Percentiles rank a stretch among this genome's conserved stretches.
Evolutionary conservation across 768 basidiomycete species (phyloP).

Genomic region (Russula vinacea): DNA sequence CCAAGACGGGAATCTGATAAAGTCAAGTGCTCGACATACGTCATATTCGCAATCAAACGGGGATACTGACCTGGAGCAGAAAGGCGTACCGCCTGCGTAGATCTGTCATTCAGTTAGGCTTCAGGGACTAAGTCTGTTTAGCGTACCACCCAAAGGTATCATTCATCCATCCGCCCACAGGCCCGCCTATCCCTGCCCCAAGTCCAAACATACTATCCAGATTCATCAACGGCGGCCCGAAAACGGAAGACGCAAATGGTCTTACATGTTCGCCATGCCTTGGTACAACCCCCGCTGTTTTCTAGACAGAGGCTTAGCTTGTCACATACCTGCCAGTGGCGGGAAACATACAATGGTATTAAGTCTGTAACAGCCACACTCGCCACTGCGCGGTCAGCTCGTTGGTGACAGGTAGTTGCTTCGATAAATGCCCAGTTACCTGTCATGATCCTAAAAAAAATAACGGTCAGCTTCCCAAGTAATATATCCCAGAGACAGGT

Average conservation of each 20-base stretch:
- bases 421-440: slow-evolving; percentile 43
- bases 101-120: slow-evolving; percentile 18
- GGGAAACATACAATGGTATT: slow-evolving; percentile 69
- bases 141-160: slow-evolving; percentile 82
- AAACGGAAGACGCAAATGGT: slow-evolving; percentile 12
- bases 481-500: slow-evolving; percentile 27
- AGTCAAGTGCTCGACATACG: slow-evolving; percentile 2
- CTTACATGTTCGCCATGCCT: slow-evolving; percentile 85
- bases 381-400: slow-evolving; percentile 51
- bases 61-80: slow-evolving; percentile 66
- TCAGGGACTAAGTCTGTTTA: background rate
- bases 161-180: slow-evolving; percentile 80
- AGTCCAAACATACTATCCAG: slow-evolving; percentile 69
- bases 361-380: slow-evolving; percentile 85
- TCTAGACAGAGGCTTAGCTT: slow-evolving; percentile 43
- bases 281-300: slow-evolving; percentile 89
- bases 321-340: slow-evolving; percentile 6
- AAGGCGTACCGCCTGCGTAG: slow-evolving; percentile 75
- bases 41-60: slow-evolving; percentile 19
- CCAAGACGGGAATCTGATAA: slow-evolving; percentile 68
- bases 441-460: slow-evolving; percentile 69
- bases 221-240: slow-evolving; percentile 4
- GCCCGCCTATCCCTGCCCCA: slow-evolving; percentile 78
- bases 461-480: slow-evolving; percentile 31
- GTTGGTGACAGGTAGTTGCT: background rate